Evolutionary conservation across 106 monocot species (phyloP), one percentile per base, ranked within the genome.

Genomic region (Dioscorea alata): DNA sequence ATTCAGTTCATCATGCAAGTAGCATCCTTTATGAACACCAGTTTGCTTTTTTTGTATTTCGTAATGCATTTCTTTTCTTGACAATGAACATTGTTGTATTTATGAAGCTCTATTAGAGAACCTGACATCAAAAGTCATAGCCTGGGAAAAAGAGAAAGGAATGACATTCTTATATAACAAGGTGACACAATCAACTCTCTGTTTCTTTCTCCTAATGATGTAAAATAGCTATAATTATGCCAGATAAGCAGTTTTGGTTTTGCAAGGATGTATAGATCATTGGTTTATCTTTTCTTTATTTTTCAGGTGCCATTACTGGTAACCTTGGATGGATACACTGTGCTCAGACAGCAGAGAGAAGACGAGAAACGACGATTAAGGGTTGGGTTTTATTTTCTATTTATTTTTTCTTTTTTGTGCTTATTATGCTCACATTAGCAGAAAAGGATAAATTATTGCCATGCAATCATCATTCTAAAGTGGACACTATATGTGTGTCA

Each of bases 341-440:
- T 59, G 6, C 53, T 51, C n/a, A 91, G 83, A 57, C 80, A 84
- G 22, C 81, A 85, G 50, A 88, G 65, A 66, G 91, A 95, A 60
- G 94, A 95, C n/a, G 91, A 91, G 33, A 95, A 88, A 69, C 69
- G 80, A n/a, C 75, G 86, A n/a, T 88, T 73, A 48, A 69, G 91
- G 72, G 94, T 88, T 33, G 13, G 87, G 13, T 71, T 79, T 65
- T 48, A 33, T 32, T 60, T 24, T 42, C 5, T 42, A n/a, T n/a
- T n/a, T n/a, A n/a, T n/a, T n/a, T n/a, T n/a, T n/a, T n/a, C n/a
- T n/a, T n/a, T n/a, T n/a, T n/a, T n/a, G n/a, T 10, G 10, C 42
- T 42, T 42, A 6, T 42, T 6, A 42, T 42, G 42, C 42, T 42
- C 10, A 42, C 42, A 42, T 0, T 10, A 42, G 42, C 42, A 0